Evolutionary conservation across 2,329 filamentous ascomycete species (phyloP).

Genomic region (Blastomyces percursus): DNA sequence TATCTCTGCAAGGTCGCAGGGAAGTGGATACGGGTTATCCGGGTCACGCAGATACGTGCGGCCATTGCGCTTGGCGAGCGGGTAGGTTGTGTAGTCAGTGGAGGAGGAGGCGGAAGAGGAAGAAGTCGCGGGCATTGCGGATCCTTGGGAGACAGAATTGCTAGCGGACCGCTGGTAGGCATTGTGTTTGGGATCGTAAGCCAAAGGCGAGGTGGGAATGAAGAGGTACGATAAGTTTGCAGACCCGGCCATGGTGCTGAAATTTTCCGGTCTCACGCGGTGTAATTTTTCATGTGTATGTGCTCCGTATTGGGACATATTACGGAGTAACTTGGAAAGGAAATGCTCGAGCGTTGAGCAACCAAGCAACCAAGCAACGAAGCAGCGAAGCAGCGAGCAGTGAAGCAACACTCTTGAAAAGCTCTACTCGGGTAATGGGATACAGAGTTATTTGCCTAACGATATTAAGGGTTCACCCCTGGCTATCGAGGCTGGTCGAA

Average conservation of each 20-base stretch:
- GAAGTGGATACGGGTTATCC: conserved; percentile 66
- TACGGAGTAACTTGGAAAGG: background rate
- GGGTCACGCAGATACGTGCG: conserved; percentile 71
- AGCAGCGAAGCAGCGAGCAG: background rate
- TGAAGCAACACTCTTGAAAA: background rate
- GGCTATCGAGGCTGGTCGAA: background rate
- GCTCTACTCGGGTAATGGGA: background rate
- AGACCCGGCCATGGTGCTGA: conserved; percentile 10
- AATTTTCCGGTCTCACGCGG: background rate
- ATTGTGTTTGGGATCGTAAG: conserved; percentile 10
- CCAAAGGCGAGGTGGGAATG: conserved; percentile 2
- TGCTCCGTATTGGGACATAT: background rate
- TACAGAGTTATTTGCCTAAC: background rate
- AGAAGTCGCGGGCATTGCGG: conserved; percentile 19
- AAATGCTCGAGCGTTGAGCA: background rate
- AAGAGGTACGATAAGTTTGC: conserved; percentile 13
- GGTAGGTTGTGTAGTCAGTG: conserved; percentile 36
- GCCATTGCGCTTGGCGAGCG: conserved; percentile 63
- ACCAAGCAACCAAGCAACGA: background rate
- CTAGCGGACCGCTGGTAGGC: conserved; percentile 14
- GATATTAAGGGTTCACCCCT: background rate
- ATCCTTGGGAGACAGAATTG: conserved; percentile 20
- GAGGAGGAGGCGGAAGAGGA: conserved; percentile 26
- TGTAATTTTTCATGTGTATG: background rate
- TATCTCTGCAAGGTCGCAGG: conserved; percentile 74